Base-by-base conservation (phyloP, 805 yeast genomes). In the Ogataea haglerorum region DNA sequence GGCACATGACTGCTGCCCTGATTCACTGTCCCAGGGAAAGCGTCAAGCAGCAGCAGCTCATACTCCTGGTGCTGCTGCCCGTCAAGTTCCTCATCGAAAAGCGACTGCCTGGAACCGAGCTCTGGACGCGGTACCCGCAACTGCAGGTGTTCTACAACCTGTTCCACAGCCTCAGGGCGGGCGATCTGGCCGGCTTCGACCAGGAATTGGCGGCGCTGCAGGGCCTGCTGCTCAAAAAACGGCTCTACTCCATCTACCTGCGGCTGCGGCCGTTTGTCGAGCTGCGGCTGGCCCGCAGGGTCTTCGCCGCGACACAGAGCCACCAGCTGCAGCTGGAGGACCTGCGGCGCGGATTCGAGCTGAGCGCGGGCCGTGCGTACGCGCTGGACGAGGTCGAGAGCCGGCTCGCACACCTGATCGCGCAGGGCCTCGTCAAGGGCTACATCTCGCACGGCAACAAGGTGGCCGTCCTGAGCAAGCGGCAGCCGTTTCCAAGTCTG, bases 371-470 rank as follows among this genome's bases (percentile, higher is more conserved):
- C 6, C 40, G 53, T 12, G 46, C 46, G 6, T 53, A 54, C 38
- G 38, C 61, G 12, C 51, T 67, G 12, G 86, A 80, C 53, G 80
- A 76, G 41, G 65, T 80, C 4, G 96, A 89, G 60, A 80, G 91
- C 44, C 61, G 73, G 9, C 48, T 87, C 16, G 89, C 95, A 0
- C 76, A 73, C 39, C 63, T 84, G 53, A 85, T 89, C 14, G 68
- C 70, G 37, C 63, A 65, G 36, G 82, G 82, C 7, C 65, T 60
- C 42, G 65, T 88, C 34, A 87, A 84, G 60, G 96, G 96, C 0
- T 89, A 89, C 59, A 60, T 89, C 12, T 84, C 95, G 5, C 93
- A 87, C 56, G 73, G 80, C 3, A 80, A 85, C 54, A 67, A 76
- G 29, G 83, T 85, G 36, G 67, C 86, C 14, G 96, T 89, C 8